Evolutionary conservation across 805 yeast species (phyloP).

Genomic region (Ogataea corticis): DNA sequence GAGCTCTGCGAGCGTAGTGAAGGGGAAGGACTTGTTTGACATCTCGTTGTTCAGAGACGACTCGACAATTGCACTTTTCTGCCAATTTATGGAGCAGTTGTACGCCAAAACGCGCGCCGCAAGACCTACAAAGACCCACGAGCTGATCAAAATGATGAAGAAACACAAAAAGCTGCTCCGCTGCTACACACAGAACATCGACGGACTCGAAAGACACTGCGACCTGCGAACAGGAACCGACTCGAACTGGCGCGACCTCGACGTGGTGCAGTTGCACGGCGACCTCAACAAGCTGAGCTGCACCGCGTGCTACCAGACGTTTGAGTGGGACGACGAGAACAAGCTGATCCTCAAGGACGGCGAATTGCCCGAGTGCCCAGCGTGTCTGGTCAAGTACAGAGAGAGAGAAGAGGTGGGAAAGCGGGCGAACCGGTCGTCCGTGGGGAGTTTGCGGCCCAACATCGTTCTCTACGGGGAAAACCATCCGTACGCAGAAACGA

Average conservation of each 20-base stretch:
- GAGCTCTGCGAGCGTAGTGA: constrained; percentile 51
- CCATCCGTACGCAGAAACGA: constrained; percentile 82
- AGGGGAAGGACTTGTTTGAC: constrained; percentile 92
- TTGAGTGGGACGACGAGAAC: constrained; percentile 61
- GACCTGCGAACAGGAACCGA: constrained; percentile 65
- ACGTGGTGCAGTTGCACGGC: constrained; percentile 91
- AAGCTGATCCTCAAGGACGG: constrained; percentile 55
- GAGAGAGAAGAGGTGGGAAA: constrained; percentile 69
- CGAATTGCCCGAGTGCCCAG: constrained; percentile 72
- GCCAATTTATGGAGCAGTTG: constrained; percentile 84
- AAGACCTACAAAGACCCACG: constrained; percentile 80
- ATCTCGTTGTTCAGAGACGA: constrained; percentile 74
- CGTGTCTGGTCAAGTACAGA: constrained; percentile 57
- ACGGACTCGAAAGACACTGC: constrained; percentile 72
- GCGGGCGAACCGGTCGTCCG: constrained; percentile 64
- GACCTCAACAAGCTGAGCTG: constrained; percentile 77
- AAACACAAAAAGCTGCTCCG: constrained; percentile 68
- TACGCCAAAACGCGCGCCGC: constrained; percentile 66
- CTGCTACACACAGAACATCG: constrained; percentile 95
- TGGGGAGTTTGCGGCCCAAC: constrained; percentile 83
- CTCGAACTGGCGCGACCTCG: constrained; percentile 64
- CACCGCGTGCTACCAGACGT: constrained; percentile 61
- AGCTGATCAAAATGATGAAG: constrained; percentile 61
- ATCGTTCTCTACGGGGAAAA: constrained; percentile 93
- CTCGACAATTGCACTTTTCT: constrained; percentile 68